Conservation (phyloP, 305 asterid genomes). For the Fraxinus sp. region DNA sequence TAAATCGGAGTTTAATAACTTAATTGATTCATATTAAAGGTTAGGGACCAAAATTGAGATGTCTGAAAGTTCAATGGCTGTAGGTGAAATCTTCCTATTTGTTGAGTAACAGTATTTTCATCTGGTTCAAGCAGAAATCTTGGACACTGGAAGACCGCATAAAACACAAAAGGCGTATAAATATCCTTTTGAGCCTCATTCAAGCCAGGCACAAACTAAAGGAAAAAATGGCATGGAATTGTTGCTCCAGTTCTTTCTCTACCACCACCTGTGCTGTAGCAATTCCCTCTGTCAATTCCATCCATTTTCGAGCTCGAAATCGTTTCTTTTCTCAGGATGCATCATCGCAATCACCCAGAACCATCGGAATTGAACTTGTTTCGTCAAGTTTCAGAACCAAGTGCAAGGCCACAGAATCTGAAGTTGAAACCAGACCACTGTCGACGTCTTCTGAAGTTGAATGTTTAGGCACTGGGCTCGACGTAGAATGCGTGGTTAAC, state of each 20-base stretch:
- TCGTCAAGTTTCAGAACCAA: constrained; percentile 32
- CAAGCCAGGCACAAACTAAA: neutral
- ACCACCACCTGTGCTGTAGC: constrained; percentile 30
- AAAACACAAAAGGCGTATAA: neutral
- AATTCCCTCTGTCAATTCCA: constrained; percentile 23
- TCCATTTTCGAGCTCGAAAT: constrained; percentile 24
- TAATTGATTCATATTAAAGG: neutral
- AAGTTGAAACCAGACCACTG: constrained; percentile 29
- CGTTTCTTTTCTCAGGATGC: constrained; percentile 13
- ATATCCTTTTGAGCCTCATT: neutral
- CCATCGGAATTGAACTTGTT: neutral
- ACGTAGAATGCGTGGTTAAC: constrained; percentile 55
- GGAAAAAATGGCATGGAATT: constrained; percentile 42
- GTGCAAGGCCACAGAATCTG: constrained; percentile 50
- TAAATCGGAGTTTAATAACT: neutral
- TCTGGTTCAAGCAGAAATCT: neutral
- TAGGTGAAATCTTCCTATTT: neutral
- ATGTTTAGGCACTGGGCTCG: constrained; percentile 61
- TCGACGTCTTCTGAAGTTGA: constrained; percentile 45
- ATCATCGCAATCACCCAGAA: constrained; percentile 21
- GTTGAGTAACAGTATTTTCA: neutral
- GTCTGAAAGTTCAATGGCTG: neutral
- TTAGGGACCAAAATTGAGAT: neutral
- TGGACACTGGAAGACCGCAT: neutral
- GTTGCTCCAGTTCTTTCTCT: constrained; percentile 31